Conservation (phyloP, 306 rosid genomes). For the Corylus avellana region DNA sequence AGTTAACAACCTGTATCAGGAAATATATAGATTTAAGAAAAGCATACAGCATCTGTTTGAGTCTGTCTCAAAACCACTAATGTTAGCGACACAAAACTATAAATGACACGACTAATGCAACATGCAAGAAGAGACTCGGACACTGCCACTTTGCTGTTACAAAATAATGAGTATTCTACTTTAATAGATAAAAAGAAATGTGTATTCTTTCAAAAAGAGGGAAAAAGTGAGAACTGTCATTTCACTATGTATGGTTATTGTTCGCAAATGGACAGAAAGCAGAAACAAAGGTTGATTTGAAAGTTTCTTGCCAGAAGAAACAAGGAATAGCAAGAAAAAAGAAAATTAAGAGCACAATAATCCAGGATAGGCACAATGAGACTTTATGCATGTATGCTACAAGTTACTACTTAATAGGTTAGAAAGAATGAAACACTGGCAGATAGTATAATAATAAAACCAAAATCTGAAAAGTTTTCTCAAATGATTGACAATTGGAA, state of each 20-base stretch:
- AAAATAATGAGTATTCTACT: neutral
- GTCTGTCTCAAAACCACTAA: neutral
- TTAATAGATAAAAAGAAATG: neutral
- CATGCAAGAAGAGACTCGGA: neutral
- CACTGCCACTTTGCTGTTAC: neutral
- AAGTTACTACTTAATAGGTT: neutral
- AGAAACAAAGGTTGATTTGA: neutral
- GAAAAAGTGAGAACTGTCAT: neutral
- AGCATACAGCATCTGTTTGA: no score
- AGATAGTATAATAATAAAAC: neutral
- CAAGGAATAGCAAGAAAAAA: neutral
- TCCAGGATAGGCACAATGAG: neutral
- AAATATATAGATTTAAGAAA: no score
- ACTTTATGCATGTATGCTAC: neutral
- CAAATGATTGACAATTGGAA: constrained; percentile 16
- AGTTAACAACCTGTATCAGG: constrained; percentile 57
- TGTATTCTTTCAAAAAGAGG: neutral
- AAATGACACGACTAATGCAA: neutral
- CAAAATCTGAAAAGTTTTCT: neutral
- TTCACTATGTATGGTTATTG: no score
- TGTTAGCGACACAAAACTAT: neutral
- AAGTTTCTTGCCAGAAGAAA: neutral
- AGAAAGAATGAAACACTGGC: neutral
- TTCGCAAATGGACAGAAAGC: neutral
- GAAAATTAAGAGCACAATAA: neutral